Conservation (phyloP, 2,329 filamentous ascomycete genomes). For the Arthrinium phaeospermum region DNA sequence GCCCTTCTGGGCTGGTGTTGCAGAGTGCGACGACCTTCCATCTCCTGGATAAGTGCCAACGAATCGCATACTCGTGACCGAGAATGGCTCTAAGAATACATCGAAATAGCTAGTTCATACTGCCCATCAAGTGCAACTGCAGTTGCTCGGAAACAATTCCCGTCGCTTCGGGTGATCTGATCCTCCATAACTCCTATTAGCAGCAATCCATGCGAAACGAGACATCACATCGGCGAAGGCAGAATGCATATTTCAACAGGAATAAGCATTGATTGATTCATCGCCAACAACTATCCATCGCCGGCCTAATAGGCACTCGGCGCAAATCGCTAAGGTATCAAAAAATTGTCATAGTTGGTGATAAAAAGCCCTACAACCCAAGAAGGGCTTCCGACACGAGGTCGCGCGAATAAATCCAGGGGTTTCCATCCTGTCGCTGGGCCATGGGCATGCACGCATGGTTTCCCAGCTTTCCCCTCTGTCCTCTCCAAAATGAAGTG, state of each 20-base stretch:
- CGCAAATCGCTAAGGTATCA: constrained; percentile 17
- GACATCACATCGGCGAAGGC: not conserved
- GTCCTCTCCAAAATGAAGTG: not conserved
- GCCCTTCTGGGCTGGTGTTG: too few species aligned
- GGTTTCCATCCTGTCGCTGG: not conserved
- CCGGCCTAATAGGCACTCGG: constrained; percentile 17
- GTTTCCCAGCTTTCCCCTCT: not conserved
- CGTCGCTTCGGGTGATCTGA: too few species aligned
- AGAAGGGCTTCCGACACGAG: not conserved
- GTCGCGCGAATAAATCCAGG: constrained; percentile 1
- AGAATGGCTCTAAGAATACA: too few species aligned
- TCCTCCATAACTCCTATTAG: not conserved
- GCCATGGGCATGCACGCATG: not conserved
- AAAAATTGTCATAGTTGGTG: constrained; percentile 10
- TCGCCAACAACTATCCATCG: constrained; percentile 3
- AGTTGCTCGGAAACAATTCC: too few species aligned
- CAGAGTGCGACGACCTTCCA: too few species aligned
- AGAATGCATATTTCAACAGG: too few species aligned
- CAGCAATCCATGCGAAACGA: not conserved
- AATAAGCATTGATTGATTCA: constrained; percentile 4
- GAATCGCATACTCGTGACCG: too few species aligned
- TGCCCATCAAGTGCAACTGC: too few species aligned
- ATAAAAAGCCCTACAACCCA: not conserved
- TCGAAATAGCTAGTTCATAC: too few species aligned
- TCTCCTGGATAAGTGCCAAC: too few species aligned